Evolutionary conservation across 768 basidiomycete species (phyloP).

Genomic region (Leccinellum albellum): DNA sequence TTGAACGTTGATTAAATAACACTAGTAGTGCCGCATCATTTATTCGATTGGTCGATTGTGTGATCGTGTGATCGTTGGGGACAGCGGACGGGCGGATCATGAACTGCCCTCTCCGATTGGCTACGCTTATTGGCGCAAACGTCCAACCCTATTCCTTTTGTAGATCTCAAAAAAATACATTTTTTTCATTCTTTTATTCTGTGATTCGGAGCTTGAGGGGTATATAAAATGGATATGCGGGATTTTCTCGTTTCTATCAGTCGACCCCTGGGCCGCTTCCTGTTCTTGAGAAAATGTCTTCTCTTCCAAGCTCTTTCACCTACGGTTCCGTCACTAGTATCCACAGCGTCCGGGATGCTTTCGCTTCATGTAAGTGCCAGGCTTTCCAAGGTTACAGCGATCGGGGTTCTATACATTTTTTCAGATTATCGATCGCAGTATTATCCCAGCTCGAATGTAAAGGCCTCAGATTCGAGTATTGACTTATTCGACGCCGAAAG

Average conservation of each 20-base stretch:
- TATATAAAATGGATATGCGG: not conserved
- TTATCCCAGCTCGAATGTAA: conserved; percentile 57
- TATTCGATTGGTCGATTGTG: not conserved
- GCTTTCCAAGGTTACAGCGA: not conserved
- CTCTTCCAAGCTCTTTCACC: conserved; percentile 41
- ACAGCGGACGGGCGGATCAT: conserved; percentile 14
- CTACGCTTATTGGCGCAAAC: not conserved
- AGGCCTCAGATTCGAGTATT: conserved; percentile 42
- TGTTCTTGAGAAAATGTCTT: conserved; percentile 38
- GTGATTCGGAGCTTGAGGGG: conserved; percentile 5
- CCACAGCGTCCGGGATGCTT: conserved; percentile 50
- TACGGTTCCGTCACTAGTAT: conserved; percentile 48
- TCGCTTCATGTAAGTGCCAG: conserved; percentile 51
- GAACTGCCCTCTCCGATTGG: conserved; percentile 6
- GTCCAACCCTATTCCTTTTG: not conserved
- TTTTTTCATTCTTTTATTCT: not conserved
- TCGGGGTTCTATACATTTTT: conserved; percentile 6
- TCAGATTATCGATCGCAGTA: conserved; percentile 69
- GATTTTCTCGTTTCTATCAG: not conserved
- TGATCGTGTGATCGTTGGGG: not conserved
- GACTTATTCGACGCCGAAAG: conserved; percentile 35
- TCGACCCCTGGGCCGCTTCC: not conserved
- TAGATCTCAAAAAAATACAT: not conserved
- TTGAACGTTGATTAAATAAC: too few species aligned
- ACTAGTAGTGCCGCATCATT: too few species aligned